Evolutionary conservation across 2,329 filamentous ascomycete genomes (phyloP), one percentile per base, ranked within the genome.

Genomic region (Sporothrix luriei): DNA sequence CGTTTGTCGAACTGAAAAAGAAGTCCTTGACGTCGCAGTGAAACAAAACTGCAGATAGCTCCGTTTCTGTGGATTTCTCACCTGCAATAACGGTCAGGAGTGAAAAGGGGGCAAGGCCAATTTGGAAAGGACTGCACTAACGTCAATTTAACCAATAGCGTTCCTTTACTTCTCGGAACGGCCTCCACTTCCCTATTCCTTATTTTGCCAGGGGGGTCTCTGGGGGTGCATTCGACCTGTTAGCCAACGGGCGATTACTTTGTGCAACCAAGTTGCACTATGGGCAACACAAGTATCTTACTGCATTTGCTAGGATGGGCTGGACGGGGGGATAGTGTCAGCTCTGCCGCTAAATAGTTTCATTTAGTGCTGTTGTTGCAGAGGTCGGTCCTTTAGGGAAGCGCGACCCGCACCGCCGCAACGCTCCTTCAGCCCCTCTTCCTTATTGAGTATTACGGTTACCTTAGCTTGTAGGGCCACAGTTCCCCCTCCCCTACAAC

Each of bases 171-270:
- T 52, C 54, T 6, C 66, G 33, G 55, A 51, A 38, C 55, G 3
- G 9, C 55, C 54, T 68, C 66, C 66, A 68, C 66, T 68, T 68
- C 66, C 46, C 66, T 68, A 61, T 48, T 66, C 33, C 38, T n/a
- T 68, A 43, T 68, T 57, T 68, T 9, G 14, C 65, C 48, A 16
- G 49, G 65, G 43, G 29, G 40, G 16, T 19, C 4, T 33, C 43
- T 61, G 65, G 43, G 29, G 40, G 16, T 19, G 10, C 55, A 61
- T 61, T 61, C 57, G 19, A 66, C 6, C n/a, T 38, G 29, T 16
- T 46, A 19, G 57, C 14, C 43, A 40, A 16, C 19, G 19, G 19
- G 19, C 46, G 19, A 46, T n/a, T 66, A 66, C 62, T 51, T 66
- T 5, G 62, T 55, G 64, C 64, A 33, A 54, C 29, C 49, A 49